Conservation (phyloP, 2,329 filamentous ascomycete genomes). For the Penicillium sp. region DNA sequence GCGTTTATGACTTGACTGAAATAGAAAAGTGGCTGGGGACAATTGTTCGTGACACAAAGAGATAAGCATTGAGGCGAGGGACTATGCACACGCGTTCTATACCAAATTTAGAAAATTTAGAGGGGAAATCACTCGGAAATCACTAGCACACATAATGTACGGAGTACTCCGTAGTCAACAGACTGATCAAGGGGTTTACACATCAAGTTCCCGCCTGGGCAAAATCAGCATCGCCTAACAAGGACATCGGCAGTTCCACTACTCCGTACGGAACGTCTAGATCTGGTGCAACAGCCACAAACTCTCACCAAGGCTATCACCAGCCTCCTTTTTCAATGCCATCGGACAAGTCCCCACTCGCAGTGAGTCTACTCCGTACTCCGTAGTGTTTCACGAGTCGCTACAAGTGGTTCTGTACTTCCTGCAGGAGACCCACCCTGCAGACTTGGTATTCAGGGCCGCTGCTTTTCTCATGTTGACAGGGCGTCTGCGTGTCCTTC, state of each 20-base stretch:
- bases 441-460: background rate
- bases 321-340: slow-evolving; percentile 11
- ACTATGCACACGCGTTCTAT: background rate
- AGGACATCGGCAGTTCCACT: slow-evolving; percentile 14
- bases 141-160: background rate
- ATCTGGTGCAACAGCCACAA: slow-evolving; percentile 18
- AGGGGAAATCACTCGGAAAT: no score
- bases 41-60: background rate
- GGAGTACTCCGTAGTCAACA: background rate
- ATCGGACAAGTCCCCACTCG: background rate
- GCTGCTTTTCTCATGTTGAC: slow-evolving; percentile 15
- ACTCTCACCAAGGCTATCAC: slow-evolving; percentile 17
- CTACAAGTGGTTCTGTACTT: background rate
- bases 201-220: background rate
- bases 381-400: background rate
- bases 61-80: background rate
- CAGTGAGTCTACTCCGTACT: no score
- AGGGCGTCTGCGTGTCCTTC: slow-evolving; percentile 19
- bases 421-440: background rate
- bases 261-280: slow-evolving; percentile 11
- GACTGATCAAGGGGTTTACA: background rate
- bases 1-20: slow-evolving; percentile 14
- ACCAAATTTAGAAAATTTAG: background rate
- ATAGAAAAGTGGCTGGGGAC: background rate
- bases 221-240: slow-evolving; percentile 19